Evolutionary conservation across 352 stramenopile species (phyloP).

Genomic region (Phytophthora vignae): DNA sequence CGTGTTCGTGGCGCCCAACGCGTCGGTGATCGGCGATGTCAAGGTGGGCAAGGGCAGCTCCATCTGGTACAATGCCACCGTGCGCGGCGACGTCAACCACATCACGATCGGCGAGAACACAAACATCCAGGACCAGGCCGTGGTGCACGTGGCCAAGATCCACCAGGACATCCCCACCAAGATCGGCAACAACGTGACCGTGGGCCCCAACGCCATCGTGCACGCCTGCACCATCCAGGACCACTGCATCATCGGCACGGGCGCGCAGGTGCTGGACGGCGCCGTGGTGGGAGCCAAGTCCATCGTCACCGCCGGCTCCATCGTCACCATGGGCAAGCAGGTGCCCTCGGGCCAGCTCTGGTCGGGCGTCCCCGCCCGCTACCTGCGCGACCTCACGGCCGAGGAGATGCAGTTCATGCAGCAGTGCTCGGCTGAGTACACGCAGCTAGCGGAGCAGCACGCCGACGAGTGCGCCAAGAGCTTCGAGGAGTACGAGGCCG

Average conservation of each 20-base stretch:
- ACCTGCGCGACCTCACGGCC: constrained; percentile 84
- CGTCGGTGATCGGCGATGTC: constrained; percentile 94
- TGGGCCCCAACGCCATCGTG: constrained; percentile 89
- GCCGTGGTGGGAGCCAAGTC: constrained; percentile 89
- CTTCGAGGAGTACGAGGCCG: constrained; percentile 84
- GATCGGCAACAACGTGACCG: constrained; percentile 92
- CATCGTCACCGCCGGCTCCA: constrained; percentile 91
- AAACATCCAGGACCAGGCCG: constrained; percentile 93
- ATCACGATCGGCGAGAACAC: constrained; percentile 95
- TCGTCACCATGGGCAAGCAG: constrained; percentile 88
- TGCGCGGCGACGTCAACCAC: constrained; percentile 92
- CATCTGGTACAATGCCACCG: constrained; percentile 94
- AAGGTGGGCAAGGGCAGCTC: constrained; percentile 91
- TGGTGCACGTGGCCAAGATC: constrained; percentile 96
- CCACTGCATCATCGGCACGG: constrained; percentile 93
- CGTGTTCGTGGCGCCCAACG: constrained; percentile 92
- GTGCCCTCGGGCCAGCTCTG: constrained; percentile 92
- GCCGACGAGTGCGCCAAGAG: constrained; percentile 80
- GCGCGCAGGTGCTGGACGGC: constrained; percentile 91
- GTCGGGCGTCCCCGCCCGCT: constrained; percentile 85
- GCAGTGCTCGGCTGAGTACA: constrained; percentile 89
- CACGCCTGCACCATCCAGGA: constrained; percentile 94
- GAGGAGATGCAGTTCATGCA: constrained; percentile 92
- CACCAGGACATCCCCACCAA: constrained; percentile 90
- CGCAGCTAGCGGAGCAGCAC: constrained; percentile 81